Conservation (phyloP, 495 filamentous ascomycete species). For the Penicillium lividum region DNA sequence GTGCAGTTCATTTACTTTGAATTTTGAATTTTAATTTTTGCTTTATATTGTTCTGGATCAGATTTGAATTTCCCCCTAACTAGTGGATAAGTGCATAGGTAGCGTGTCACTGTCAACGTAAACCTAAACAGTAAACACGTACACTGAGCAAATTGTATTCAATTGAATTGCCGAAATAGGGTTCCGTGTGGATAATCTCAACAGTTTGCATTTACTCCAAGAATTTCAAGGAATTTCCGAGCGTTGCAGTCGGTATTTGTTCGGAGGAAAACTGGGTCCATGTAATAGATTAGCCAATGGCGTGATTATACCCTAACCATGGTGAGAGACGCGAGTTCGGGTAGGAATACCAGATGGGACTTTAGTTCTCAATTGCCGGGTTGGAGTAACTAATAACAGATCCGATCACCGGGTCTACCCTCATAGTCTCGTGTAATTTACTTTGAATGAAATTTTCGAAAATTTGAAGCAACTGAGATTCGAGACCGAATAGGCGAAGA, state of each 20-base stretch:
- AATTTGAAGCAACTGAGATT: not conserved
- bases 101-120: not conserved
- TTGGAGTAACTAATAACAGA: not conserved
- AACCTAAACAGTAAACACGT: not conserved
- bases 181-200: not conserved
- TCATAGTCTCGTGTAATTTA: not conserved
- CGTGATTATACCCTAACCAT: conserved; percentile 14
- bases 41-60: not conserved
- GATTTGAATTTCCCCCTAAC: not conserved
- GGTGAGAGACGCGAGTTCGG: conserved; percentile 17
- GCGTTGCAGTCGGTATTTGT: conserved; percentile 30
- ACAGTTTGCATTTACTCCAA: not conserved
- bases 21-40: not conserved
- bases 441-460: too few species aligned
- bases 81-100: not conserved
- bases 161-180: not conserved
- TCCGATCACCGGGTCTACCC: not conserved
- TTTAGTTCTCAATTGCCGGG: conserved; percentile 10
- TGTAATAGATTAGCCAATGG: conserved; percentile 16
- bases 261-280: conserved; percentile 34
- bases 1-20: too few species aligned
- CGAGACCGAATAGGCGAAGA: conserved; percentile 21
- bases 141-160: not conserved
- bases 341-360: conserved; percentile 20
- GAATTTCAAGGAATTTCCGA: not conserved